phyloP scores from a whole-genome alignment of 1,284 basidiomycete genomes.

The Ustilago bromivora region DNA sequence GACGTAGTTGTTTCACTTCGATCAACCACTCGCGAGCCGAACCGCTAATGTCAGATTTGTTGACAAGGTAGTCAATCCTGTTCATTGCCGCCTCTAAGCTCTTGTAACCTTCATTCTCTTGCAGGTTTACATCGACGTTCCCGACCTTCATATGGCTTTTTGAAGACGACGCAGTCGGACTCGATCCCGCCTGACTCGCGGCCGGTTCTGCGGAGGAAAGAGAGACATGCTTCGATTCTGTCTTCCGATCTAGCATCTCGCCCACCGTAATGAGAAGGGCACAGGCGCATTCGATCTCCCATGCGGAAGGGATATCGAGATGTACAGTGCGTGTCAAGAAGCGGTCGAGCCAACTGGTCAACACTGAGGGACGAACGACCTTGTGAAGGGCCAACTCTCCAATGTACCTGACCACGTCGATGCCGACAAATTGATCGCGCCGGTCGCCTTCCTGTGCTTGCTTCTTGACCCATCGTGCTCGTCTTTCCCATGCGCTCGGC shows the following conservation, averaged over 20 bases:
- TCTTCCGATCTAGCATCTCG: constrained; percentile 31
- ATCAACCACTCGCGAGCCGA: constrained; percentile 36
- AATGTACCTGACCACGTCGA: constrained; percentile 33
- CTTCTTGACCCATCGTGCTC: constrained; percentile 11
- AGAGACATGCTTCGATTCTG: background rate
- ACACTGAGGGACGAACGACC: constrained; percentile 8
- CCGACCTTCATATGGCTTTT: background rate
- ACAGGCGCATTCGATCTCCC: constrained; percentile 61
- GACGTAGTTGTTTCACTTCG: constrained; percentile 25
- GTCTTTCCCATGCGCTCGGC: constrained; percentile 5
- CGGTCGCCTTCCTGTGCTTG: constrained; percentile 24
- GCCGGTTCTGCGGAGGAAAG: background rate
- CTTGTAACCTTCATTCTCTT: background rate
- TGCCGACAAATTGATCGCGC: constrained; percentile 22
- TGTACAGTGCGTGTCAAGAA: constrained; percentile 55
- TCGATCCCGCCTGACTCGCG: background rate
- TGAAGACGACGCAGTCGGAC: background rate
- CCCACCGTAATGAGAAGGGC: constrained; percentile 56
- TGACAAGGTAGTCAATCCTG: constrained; percentile 23
- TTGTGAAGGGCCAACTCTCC: constrained; percentile 44
- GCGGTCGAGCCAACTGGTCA: constrained; percentile 53
- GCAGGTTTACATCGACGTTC: too few relatives aligned
- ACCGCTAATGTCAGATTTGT: constrained; percentile 16
- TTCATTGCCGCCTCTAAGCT: constrained; percentile 25
- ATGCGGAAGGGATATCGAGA: constrained; percentile 55